Evolutionary conservation across 768 basidiomycete genomes (phyloP), one percentile per base, ranked within the genome.

Genomic region (Trametes maxima): DNA sequence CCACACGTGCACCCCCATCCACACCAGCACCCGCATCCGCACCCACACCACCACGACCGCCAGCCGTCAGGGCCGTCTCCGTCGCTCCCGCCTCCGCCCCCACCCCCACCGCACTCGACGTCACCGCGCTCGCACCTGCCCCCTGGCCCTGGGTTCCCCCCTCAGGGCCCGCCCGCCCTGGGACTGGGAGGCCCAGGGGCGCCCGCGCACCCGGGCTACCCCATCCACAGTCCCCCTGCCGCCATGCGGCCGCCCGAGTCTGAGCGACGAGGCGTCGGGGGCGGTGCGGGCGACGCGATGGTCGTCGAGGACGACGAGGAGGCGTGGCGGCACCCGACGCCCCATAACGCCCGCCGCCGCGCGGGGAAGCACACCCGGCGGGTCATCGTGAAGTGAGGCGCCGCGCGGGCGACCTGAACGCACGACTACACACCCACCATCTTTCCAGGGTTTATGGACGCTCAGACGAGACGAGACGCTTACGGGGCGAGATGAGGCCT

Each of bases 291-390:
- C 54, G 47, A 61, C 36, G 85, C 86, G 17, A 85, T 85, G 40
- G 81, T 79, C 67, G 75, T 75, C 59, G 80, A 82, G 59, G 85
- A 88, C 57, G 70, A 79, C 24, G 89, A 90, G 69, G 88, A 91
- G 63, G 76, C 85, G 25, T 91, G 89, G 89, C 77, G 85, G 33
- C 76, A 82, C 45, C 87, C 89, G 0, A 90, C 85, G 73, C 89
- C 90, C 21, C 85, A 87, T 68, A 82, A 83, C 42, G 89, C 90
- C 71, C 84, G 90, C 22, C 78, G 90, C 57, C 79, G 90, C 58
- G 90, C 90, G 53, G 90, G 90, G 51, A 92, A 92, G 72, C 90
- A 92, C 70, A 92, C 90, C 22, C 80, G 79, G 68, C 82, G 90
- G 54, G 85, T 91, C 36, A 84, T 91, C 44, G 72, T 73, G 53